Base-by-base conservation (phyloP, 2,329 filamentous ascomycete genomes). In the Fusarium sp. region DNA sequence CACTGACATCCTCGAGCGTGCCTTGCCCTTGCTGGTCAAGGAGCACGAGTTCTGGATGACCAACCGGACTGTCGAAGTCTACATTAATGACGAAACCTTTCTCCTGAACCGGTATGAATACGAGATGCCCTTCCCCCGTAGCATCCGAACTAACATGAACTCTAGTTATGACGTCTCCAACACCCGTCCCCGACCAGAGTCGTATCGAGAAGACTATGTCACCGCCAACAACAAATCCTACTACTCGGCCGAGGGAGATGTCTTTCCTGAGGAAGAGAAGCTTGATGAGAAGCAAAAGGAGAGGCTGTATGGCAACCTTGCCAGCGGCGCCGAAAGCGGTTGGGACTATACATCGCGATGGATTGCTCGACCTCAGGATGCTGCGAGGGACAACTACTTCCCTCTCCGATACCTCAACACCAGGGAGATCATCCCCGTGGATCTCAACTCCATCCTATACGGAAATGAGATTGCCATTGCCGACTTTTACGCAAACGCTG, bases 391-490 rank as follows among this genome's bases (percentile, higher is more conserved):
- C 74, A 85, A 87, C 22, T 92, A 90, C 79, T 93, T 93, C 81
- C 91, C 91, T 1, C 85, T 93, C 10, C 88, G 91, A 35, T 91
- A 87, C 15, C 86, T 93, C 50, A 92, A 92, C 80, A 87, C 87
- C 8, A 82, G 84, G 66, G 86, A 89, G 54, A 86, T 89, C 12
- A 83, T 93, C 2, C 90, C 90, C 2, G 90, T 93, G 3, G 91
- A 93, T 65, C 86, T 93, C 71, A 93, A 93, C 81, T 89, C 90
- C 1, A 92, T 93, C 52, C 82, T 93, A 10, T 93, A 93, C 80
- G 87, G 87, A 75, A 92, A 92, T 72, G 91, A 93, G 76, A 82
- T 89, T 2, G 85, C 86, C 60, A 90, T 93, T 62, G 85, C 88
- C 12, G 76, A 82, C 3, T 91, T 92, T 78, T 84, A 90, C 71